Base-by-base conservation (phyloP, 2,329 filamentous ascomycete genomes). In the Neopestalotiopsis sp. region DNA sequence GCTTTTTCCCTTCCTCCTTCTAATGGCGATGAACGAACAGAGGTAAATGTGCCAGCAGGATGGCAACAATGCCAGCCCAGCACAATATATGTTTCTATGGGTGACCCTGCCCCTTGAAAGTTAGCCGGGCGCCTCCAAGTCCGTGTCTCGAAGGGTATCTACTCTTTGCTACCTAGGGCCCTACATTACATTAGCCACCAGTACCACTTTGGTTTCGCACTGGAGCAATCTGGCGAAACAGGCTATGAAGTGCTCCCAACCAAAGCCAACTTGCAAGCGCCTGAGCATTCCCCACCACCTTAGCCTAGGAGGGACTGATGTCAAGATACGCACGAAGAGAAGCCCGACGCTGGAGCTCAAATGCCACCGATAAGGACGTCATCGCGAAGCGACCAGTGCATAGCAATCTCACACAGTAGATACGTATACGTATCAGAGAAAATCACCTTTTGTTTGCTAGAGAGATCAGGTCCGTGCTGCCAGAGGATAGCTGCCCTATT, bases 221-320 rank as follows among this genome's bases (percentile, higher is more conserved):
- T 40, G 59, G n/a, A 62, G 28, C 34, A 17, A 34, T 34, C 24
- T 62, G 59, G 32, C 59, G 59, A 62, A 62, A 62, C 59, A 38
- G 34, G 59, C 59, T 62, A 42, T 20, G 34, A 62, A 20, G 30
- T 40, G n/a, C 12, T 20, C 32, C 59, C 34, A 38, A 38, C 24
- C 24, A 28, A 4, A 28, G 24, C 24, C 24, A 32, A 38, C 58
- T n/a, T 61, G 58, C 45, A 62, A 62, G 59, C 30, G 59, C 34
- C 59, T 62, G 59, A 62, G 59, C 59, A 62, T 30, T 34, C 59
- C 59, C 59, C 59, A 30, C 30, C 32, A n/a, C 10, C 59, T 14
- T 24, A 30, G 57, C 28, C 59, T 40, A 59, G 57, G 14, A 24
- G 57, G 7, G 30, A 59, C 30, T 34, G 30, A 40, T 34, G 30